These are phyloP conservation scores for Diplodia intermedia DNA, from an alignment of 2,329 filamentous ascomycete genomes.

Conservation along the genomic window DNA sequence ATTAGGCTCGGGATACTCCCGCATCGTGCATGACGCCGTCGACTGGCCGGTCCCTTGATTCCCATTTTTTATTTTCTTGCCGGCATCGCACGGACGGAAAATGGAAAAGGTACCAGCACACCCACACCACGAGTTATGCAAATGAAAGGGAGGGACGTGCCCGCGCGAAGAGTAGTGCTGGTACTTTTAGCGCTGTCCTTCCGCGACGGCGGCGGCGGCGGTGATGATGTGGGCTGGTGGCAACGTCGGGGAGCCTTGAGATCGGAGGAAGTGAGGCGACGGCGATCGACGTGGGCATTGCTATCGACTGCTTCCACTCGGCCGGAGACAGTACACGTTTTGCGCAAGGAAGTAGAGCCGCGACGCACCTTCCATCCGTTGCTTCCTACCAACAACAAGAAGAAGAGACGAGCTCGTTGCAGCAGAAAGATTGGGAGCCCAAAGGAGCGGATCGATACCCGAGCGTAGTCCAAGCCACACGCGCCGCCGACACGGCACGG, in stretches of 20 bases:
- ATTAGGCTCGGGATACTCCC: slow-evolving; percentile 6
- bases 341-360: neutral
- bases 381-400: neutral
- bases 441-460: slow-evolving; percentile 26
- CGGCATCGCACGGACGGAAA: slow-evolving; percentile 4
- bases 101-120: slow-evolving; percentile 20
- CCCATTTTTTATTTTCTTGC: neutral
- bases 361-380: neutral
- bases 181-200: neutral
- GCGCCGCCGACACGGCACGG: neutral
- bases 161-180: neutral
- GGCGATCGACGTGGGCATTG: neutral
- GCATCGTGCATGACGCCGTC: slow-evolving; percentile 4
- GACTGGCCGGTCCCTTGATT: slow-evolving; percentile 15
- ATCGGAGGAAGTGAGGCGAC: neutral
- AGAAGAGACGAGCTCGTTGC: too few species aligned
- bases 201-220: neutral
- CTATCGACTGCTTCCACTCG: neutral
- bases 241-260: neutral
- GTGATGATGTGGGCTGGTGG: neutral
- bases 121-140: too few species aligned
- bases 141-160: neutral
- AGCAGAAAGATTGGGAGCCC: neutral
- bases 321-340: neutral
- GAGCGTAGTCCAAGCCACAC: neutral